A percentile compares a stretch with the other conserved stretches of the same genome.
Evolutionary conservation across 1,284 basidiomycete genomes (phyloP).

Genomic region (Butyriboletus appendiculatus): DNA sequence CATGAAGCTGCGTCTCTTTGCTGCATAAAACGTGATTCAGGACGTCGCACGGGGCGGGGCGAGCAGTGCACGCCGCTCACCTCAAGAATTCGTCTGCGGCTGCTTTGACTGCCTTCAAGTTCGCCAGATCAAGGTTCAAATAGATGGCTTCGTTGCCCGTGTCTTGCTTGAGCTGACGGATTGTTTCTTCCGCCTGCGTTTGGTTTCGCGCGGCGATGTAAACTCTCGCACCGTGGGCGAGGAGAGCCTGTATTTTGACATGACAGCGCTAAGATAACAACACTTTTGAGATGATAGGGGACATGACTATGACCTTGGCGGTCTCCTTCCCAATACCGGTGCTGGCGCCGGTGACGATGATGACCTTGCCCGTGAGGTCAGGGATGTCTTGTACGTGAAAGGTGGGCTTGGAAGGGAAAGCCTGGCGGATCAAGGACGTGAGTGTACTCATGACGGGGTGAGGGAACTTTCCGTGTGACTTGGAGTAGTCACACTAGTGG

Average conservation of each 20-base stretch:
- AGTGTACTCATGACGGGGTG: slow-evolving; percentile 13
- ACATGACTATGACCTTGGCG: slow-evolving; percentile 5
- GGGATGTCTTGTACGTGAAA: slow-evolving; percentile 26
- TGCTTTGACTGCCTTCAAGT: slow-evolving; percentile 48
- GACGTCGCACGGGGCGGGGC: not conserved
- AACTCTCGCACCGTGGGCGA: slow-evolving; percentile 55
- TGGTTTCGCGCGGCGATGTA: slow-evolving; percentile 55
- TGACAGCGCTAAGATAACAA: not conserved
- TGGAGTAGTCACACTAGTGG: no score
- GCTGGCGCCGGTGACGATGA: slow-evolving; percentile 33
- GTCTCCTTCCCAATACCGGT: slow-evolving; percentile 30
- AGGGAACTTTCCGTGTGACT: not conserved
- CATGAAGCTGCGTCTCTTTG: slow-evolving; percentile 35
- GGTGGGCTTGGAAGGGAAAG: slow-evolving; percentile 11
- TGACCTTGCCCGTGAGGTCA: slow-evolving; percentile 31
- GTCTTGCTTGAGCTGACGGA: slow-evolving; percentile 45
- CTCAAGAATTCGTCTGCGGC: slow-evolving; percentile 49
- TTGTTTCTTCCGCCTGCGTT: slow-evolving; percentile 46
- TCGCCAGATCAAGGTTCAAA: slow-evolving; percentile 55
- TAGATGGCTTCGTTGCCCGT: slow-evolving; percentile 48
- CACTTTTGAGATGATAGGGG: not conserved
- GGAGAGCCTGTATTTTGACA: slow-evolving; percentile 42
- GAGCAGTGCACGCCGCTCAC: slow-evolving; percentile 21
- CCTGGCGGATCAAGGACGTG: slow-evolving; percentile 10
- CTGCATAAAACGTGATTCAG: slow-evolving; percentile 24